Evolutionary conservation across 2,329 filamentous ascomycete species (phyloP), one percentile per base, ranked within the genome.

Genomic region (Leptographium flavum): DNA sequence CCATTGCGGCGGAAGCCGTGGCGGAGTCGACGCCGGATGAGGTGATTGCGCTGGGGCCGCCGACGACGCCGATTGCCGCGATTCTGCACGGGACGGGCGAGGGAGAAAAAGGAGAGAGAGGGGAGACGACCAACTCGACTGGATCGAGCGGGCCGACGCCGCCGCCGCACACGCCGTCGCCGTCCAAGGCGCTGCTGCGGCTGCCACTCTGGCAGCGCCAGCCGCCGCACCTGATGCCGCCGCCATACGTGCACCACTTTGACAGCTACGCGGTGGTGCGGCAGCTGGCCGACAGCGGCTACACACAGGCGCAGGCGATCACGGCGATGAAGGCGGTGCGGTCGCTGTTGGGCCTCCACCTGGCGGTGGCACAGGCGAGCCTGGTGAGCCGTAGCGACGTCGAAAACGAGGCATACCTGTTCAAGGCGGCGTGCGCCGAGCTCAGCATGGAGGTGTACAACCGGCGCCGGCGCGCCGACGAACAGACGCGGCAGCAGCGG

Each of bases 331-430:
- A 96, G 67, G 87, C 83, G 6, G 79, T 96, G 46, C 79, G 90
- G 21, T 71, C 72, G 3, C 70, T 93, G 42, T 66, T 98, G 14
- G 79, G 81, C 10, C 69, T 79, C 19, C 93, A 96, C 58, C 71
- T 96, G 47, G 79, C 87, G 46, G 68, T 87, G 14, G 92, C 92
- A 39, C 82, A 83, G 57, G 72, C 79, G 40, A 83, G 79, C 3
- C 69, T 96, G 9, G 84, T 95, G 11, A 87, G 81, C 60, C 95
- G 94, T 63, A 87, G 81, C 38, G 86, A 94, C 56, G 83, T 94
- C 32, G 90, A 96, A 59, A 98, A 96, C 60, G 85, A 95, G 63
- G 81, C 81, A 8, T 98, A 98, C 59, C 73, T 98, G 11, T 98
- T 98, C 67, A 77, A 83, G 44, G 92, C 92, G 2, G 92, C 92